Evolutionary conservation across 1,139 yeast genomes (phyloP), one percentile per base, ranked within the genome.

Genomic region (Kurtzmaniella quercitrusa): DNA sequence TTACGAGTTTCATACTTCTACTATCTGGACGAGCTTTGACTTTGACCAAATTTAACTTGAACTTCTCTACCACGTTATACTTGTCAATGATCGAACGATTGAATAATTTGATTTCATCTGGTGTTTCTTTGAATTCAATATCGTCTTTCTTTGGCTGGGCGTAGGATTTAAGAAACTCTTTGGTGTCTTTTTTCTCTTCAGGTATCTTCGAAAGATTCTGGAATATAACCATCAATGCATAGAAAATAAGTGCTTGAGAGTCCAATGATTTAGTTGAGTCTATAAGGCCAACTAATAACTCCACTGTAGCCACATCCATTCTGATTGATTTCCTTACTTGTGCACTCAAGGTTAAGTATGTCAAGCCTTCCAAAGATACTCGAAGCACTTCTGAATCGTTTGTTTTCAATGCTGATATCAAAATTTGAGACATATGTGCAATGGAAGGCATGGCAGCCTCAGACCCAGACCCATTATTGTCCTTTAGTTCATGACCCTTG

Each of bases 361-460:
- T 77, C 40, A 77, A 52, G 0, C 77, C 75, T 56, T 77, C 82
- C 21, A 75, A 53, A 12, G 63, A 48, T 39, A 56, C 54, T 33
- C 60, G 69, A 8, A 54, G 34, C 19, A 43, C 40, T 3, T 34
- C n/a, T 12, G 2, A 14, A 12, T 18, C 21, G 3, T 25, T 23
- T 4, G 25, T n/a, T 9, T 38, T 40, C 11, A 66, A 40, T 41
- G 58, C 57, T 1, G 51, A 42, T 2, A 58, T 44, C 11, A 59
- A 41, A 3, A 53, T 50, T 14, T 56, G 53, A 12, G 54, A 55
- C 16, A 70, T 42, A 12, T 54, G 49, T 4, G 53, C 50, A 17
- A 65, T 46, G 0, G 58, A 47, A 2, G 66, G 39, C 8, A 52
- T 38, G 1, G 19, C 15, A 11, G 34, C 37, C 27, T 41, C 41